Evolutionary conservation across 176 grass and related monocot species (phyloP), one percentile per base, ranked within the genome.

Genomic region (Pontederia crassipes): DNA sequence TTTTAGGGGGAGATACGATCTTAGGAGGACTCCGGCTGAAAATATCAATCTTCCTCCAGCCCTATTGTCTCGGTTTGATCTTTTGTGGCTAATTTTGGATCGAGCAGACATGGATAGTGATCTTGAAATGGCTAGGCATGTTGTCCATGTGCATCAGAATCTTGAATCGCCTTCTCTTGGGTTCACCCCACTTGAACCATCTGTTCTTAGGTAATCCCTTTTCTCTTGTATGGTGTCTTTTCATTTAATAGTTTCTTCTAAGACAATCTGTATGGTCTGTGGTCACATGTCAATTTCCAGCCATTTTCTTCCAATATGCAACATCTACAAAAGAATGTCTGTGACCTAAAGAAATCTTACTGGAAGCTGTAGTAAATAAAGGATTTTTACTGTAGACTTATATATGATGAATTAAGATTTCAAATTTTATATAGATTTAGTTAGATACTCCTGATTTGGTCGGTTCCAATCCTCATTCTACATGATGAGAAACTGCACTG

Each of bases 41-140:
- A 98, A 98, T 55, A 98, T 98, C 58, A 98, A 98, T 78, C 94
- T 98, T 53, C 94, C 94, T 76, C 94, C 94, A 48, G 94, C 94
- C 17, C 87, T 98, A 74, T 67, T 98, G 48, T 98, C 94, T 29
- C 94, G 94, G 74, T 98, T 98, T 0, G 94, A 98, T 28, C 77
- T 98, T 61, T 85, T 98, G 15, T 98, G 94, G 94, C 67, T 98
- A 68, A 98, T 98, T 77, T 73, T 98, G 71, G 94, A 98, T 70
- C 88, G 94, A 27, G 94, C 94, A 16, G 88, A 98, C 79, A 98
- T 88, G 87, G 94, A 98, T 67, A 92, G 51, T 52, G 94, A 98
- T 83, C 87, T 98, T 75, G 94, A 98, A 65, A 79, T 98, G 94
- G 94, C 94, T 69, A 85, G 94, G 72, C 94, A 98, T 74, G 52